Evolutionary conservation across 2,329 filamentous ascomycete species (phyloP).

Genomic region (Xylariaceae sp.): DNA sequence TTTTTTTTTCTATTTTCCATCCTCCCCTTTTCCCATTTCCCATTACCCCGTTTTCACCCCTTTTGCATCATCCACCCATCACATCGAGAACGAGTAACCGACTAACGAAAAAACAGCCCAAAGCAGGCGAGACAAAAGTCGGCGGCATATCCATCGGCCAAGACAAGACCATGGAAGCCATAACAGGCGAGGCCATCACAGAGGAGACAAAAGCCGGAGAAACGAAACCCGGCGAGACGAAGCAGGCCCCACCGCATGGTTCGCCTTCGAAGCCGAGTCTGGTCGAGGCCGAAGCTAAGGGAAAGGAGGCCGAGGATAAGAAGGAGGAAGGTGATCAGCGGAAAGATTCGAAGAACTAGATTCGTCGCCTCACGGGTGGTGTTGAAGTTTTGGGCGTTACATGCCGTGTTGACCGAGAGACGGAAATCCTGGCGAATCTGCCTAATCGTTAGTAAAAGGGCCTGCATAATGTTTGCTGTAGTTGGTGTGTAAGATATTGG

Average conservation of each 20-base stretch:
- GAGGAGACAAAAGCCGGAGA: neutral
- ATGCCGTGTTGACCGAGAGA: neutral
- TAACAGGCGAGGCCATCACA: neutral
- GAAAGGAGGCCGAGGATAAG: constrained; percentile 27
- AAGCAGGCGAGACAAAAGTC: constrained; percentile 20
- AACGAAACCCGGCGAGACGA: neutral
- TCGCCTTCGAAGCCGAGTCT: neutral
- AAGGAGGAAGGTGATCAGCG: constrained; percentile 17
- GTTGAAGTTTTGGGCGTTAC: neutral
- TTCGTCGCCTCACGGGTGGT: neutral
- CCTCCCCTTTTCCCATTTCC: neutral
- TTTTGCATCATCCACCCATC: neutral
- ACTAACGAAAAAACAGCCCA: constrained; percentile 10
- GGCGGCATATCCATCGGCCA: neutral
- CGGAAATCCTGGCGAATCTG: neutral
- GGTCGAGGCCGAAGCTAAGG: constrained; percentile 19
- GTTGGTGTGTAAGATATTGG: neutral
- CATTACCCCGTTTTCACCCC: neutral
- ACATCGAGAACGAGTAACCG: too few relatives aligned
- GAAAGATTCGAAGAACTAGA: constrained; percentile 2
- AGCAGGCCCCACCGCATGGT: neutral
- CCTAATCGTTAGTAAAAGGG: neutral
- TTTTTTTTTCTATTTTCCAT: too few relatives aligned
- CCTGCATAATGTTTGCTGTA: too few relatives aligned
- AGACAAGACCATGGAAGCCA: neutral